Base-by-base conservation (phyloP, 2,329 filamentous ascomycete genomes). In the Epichloe amarillans region DNA sequence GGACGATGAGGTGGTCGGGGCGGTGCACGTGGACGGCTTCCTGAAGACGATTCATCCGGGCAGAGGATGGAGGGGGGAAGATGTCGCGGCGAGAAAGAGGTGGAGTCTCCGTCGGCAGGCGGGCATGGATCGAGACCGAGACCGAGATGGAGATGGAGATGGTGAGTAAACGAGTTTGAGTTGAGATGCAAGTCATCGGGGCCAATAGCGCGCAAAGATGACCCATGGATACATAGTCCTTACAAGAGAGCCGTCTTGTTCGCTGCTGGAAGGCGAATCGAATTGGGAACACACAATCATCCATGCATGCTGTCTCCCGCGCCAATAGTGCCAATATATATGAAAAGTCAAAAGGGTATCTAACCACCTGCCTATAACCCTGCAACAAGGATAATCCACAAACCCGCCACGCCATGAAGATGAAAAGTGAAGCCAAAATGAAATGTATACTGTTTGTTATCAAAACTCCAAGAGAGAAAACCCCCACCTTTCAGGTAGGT, bases 21-120 rank as follows among this genome's bases (percentile, higher is more conserved):
- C 72, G 0, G 79, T 86, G 19, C 83, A 86, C 57, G 74, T 80
- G 1, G 83, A 88, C 62, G 80, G 83, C 0, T 88, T 84, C 58
- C 56, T 88, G 57, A 69, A 71, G 59, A 74, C 76, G 4, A 72
- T 86, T 49, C 66, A 69, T 52, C 63, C 69, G 1, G 66, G 70
- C 6, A 65, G 60, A 42, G 76, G 75, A 0, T 79, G 75, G 76
- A 64, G 72, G 40, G 69, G 62, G 62, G 2, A 65, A 62, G 36
- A 71, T 36, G 50, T 52, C 3, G 51, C 49, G 1, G 52, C 54
- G 45, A 60, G 63, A 46, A 66, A 59, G 57, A 59, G 61, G 50
- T 63, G 62, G 57, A 58, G 58, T 33, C 56, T 53, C 14, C 59
- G 60, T 7, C 56, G 61, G 36, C 45, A 26, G 26, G 39, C 37